Evolutionary conservation across 2,329 filamentous ascomycete species (phyloP).

Genomic region (Microcyclospora pomicola): DNA sequence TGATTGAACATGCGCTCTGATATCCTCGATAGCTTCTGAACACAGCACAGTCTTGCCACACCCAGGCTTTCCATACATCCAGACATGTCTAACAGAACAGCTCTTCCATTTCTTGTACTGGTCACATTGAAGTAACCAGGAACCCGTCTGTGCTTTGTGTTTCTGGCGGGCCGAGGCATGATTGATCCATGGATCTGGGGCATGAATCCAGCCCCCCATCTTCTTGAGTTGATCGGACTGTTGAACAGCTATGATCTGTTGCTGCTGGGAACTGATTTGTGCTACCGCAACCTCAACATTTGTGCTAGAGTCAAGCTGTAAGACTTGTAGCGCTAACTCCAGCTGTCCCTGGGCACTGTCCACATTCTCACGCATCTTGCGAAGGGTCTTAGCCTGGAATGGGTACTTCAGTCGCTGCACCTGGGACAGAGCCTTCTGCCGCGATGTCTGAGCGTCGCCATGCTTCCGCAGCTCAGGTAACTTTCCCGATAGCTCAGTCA

Average conservation of each 20-base stretch:
- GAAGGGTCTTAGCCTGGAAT: conserved; percentile 4
- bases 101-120: conserved; percentile 10
- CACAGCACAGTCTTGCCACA: conserved; percentile 14
- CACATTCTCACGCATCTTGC: conserved; percentile 2
- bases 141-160: conserved; percentile 4
- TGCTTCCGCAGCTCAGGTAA: conserved; percentile 2
- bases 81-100: conserved; percentile 7
- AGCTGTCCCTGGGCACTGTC: conserved; percentile 2
- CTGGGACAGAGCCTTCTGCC: conserved; percentile 3
- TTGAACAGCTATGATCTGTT: conserved; percentile 2
- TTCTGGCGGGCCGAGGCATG: conserved; percentile 6
- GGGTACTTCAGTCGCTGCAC: conserved; percentile 6
- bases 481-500: conserved; percentile 4
- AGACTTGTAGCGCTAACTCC: conserved; percentile 4
- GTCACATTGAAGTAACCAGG: conserved; percentile 8
- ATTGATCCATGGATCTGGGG: conserved; percentile 11
- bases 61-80: conserved; percentile 13
- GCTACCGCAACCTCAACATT: neutral
- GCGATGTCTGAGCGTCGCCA: conserved; percentile 2
- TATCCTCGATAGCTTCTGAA: conserved; percentile 10
- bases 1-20: conserved; percentile 3
- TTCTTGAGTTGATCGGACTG: conserved; percentile 5
- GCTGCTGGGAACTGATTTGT: conserved; percentile 1
- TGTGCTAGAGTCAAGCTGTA: conserved; percentile 6
- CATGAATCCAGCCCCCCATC: conserved; percentile 9